phyloP scores from a whole-genome alignment of 176 grass and related monocot species.

The Dactylis glomerata region DNA sequence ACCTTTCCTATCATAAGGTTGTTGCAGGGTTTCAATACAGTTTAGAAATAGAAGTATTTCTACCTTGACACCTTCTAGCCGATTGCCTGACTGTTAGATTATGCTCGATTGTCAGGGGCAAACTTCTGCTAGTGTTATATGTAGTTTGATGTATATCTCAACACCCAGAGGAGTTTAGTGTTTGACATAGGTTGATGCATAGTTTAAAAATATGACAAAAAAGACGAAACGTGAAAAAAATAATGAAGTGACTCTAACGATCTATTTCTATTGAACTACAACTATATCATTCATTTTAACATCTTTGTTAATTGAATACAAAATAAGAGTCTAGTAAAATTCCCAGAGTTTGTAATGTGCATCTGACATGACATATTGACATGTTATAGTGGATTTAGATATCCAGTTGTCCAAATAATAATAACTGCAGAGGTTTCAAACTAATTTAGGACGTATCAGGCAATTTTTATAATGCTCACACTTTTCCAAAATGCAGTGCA shows the following conservation, averaged over 20 bases:
- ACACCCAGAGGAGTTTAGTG: neutral
- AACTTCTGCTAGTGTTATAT: neutral
- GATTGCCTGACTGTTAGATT: constrained; percentile 2
- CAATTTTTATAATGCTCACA: too few relatives aligned
- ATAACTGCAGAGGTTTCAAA: neutral
- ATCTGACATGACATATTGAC: neutral
- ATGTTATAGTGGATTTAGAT: neutral
- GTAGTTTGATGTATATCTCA: neutral
- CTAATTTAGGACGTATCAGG: neutral
- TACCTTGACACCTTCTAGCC: constrained; percentile 1
- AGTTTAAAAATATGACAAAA: neutral
- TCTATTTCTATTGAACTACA: neutral
- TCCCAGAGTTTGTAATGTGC: constrained; percentile 3
- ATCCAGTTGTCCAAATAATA: neutral
- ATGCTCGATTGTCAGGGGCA: neutral
- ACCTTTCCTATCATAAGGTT: neutral
- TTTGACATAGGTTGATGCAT: constrained; percentile 5
- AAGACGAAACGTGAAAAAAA: neutral
- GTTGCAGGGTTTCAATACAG: constrained; percentile 5
- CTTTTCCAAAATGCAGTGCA: too few relatives aligned
- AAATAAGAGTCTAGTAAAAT: neutral
- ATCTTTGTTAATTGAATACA: constrained; percentile 7
- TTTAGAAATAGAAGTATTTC: neutral
- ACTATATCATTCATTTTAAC: neutral
- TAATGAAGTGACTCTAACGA: neutral